Percentiles rank a stretch among this genome's conserved stretches.
Conservation (phyloP, 2,329 filamentous ascomycete genomes). For the Grosmannia penicillata region DNA sequence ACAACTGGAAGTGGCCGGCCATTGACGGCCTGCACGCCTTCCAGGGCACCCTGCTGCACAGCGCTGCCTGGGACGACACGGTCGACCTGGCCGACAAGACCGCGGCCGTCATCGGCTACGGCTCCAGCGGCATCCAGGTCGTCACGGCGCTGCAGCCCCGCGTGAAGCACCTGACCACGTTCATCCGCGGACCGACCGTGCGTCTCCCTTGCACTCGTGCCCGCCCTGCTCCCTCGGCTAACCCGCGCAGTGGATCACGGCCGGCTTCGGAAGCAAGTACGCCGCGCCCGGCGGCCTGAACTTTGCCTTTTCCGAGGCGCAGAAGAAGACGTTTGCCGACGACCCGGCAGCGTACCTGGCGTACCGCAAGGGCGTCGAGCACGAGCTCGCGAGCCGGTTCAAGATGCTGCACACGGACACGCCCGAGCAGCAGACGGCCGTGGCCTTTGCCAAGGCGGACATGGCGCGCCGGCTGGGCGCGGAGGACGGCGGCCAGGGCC, state of each 20-base stretch:
- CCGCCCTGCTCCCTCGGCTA: no score
- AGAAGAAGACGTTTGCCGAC: slow-evolving; percentile 6
- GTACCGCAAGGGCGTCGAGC: slow-evolving; percentile 11
- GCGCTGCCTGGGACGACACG: slow-evolving; percentile 12
- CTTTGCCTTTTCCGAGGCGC: slow-evolving; percentile 3
- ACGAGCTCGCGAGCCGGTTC: slow-evolving; percentile 8
- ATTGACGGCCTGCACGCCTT: slow-evolving; percentile 9
- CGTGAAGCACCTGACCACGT: slow-evolving; percentile 15
- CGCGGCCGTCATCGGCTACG: slow-evolving; percentile 8
- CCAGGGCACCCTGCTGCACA: slow-evolving; percentile 8
- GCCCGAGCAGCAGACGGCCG: slow-evolving; percentile 6
- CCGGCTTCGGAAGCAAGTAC: slow-evolving; percentile 40
- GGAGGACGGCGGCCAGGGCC: neutral
- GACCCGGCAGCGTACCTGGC: slow-evolving; percentile 6
- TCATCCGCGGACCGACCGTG: slow-evolving; percentile 4
- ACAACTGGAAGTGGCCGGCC: slow-evolving; percentile 31
- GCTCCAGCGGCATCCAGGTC: slow-evolving; percentile 8
- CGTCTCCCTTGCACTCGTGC: slow-evolving; percentile 24
- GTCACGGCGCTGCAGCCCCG: slow-evolving; percentile 20
- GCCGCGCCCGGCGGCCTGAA: slow-evolving; percentile 26
- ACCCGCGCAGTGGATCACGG: slow-evolving; percentile 39
- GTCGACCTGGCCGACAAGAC: slow-evolving; percentile 3
- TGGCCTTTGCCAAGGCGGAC: neutral
- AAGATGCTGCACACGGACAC: slow-evolving; percentile 7
- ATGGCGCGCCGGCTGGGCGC: slow-evolving; percentile 10